A percentile compares a stretch with the other conserved stretches of the same genome.
Evolutionary conservation across 1,284 basidiomycete species (phyloP).

Genomic region (Microbotryomycetes sp.): DNA sequence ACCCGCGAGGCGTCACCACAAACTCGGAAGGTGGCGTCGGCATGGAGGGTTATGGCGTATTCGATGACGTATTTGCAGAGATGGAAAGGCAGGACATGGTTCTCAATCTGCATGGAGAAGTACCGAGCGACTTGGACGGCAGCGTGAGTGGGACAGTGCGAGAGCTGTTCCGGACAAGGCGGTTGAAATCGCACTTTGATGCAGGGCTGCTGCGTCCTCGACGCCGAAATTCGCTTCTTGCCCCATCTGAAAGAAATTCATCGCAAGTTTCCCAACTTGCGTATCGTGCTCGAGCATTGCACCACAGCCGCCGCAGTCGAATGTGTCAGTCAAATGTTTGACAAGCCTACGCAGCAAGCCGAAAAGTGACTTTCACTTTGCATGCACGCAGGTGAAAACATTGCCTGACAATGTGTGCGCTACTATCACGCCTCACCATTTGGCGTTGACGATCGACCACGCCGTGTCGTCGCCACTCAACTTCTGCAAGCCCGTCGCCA

Average conservation of each 20-base stretch:
- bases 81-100: conserved; percentile 94
- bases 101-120: conserved; percentile 93
- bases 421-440: conserved; percentile 95
- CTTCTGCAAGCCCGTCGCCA: conserved; percentile 98
- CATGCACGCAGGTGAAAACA: conserved; percentile 50
- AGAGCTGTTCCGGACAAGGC: too few species aligned
- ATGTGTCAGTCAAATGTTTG: conserved; percentile 48
- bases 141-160: conserved; percentile 60
- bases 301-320: conserved; percentile 94
- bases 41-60: conserved; percentile 80
- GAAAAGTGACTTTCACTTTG: not conserved
- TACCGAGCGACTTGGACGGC: conserved; percentile 71
- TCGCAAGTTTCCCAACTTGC: conserved; percentile 75
- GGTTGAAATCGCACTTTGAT: too few species aligned
- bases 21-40: conserved; percentile 88
- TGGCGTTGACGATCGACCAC: conserved; percentile 89
- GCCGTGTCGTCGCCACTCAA: conserved; percentile 95
- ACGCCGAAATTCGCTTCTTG: conserved; percentile 86
- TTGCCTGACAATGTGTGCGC: conserved; percentile 87
- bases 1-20: conserved; percentile 95
- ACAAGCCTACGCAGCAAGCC: not conserved
- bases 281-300: conserved; percentile 98
- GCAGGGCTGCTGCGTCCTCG: conserved; percentile 85
- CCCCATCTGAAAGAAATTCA: conserved; percentile 81
- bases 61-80: conserved; percentile 88